Evolutionary conservation across 2,329 filamentous ascomycete species (phyloP).

Genomic region (Fusarium lyarnte): DNA sequence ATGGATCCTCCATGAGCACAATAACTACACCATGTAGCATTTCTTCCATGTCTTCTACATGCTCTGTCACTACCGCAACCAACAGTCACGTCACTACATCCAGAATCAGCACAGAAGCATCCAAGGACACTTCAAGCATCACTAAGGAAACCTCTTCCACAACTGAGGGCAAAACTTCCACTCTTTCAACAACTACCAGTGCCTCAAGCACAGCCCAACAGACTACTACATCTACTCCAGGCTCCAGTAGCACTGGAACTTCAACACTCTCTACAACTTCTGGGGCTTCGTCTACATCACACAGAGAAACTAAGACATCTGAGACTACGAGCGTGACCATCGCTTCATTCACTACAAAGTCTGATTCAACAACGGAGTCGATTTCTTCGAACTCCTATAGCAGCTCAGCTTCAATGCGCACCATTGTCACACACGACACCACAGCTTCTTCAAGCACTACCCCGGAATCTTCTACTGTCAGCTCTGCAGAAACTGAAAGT

Average conservation of each 20-base stretch:
- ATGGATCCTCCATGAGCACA: background rate
- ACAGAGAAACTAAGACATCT: background rate
- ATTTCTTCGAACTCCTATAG: background rate
- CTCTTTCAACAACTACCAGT: background rate
- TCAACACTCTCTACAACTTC: background rate
- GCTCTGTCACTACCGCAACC: background rate
- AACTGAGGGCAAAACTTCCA: background rate
- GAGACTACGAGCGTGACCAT: background rate
- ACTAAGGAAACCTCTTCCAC: background rate
- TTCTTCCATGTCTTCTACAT: background rate
- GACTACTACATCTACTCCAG: background rate
- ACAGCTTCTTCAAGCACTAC: conserved; percentile 3
- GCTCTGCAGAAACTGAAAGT: background rate
- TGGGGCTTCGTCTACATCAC: background rate
- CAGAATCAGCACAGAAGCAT: background rate
- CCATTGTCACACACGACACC: background rate
- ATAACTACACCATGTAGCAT: background rate
- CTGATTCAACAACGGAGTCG: background rate
- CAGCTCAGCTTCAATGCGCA: conserved; percentile 13
- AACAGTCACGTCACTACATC: background rate
- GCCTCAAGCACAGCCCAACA: background rate
- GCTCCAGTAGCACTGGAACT: background rate
- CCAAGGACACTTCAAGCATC: background rate
- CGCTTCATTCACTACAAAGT: background rate
- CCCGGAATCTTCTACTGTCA: background rate